Evolutionary conservation across 1,284 basidiomycete species (phyloP), one percentile per base, ranked within the genome.

Genomic region (Irpex sp.): DNA sequence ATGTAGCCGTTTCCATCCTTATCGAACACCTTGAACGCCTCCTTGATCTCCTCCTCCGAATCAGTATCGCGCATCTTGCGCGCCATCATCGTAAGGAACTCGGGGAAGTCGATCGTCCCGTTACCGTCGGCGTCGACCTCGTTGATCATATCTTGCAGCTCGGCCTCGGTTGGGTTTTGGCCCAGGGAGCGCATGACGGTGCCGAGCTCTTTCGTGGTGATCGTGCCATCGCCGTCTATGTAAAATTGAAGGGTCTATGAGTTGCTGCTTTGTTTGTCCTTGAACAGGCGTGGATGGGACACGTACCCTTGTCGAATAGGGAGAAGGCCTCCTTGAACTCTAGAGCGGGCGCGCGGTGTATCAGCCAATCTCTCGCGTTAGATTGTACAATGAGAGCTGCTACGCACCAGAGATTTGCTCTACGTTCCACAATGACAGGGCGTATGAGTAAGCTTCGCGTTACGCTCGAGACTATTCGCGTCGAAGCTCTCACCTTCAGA

Each of bases 151-250:
- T 97, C 95, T 76, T 94, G 91, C 58, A 98, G 85, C 80, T 98
- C 96, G 3, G 92, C 92, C 76, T 98, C 94, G 61, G 95, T 97
- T 1, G 96, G 96, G 80, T 97, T 98, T 81, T 97, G 96, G 19
- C 96, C 96, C 17, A 98, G 84, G 55, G 94, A 96, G 66, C 96
- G 91, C 96, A 98, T 98, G 71, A 98, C 96, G 61, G 93, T 96
- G 65, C 96, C 96, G 71, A 98, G 91, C 81, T 98, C 96, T 74
- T 90, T 90, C 69, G 93, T 93, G 64, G 95, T 97, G 84, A 98
- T 97, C 64, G 94, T 96, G 77, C 96, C 96, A 85, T 98, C 96
- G 71, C 94, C 94, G 73, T 97, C 96, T 95, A 40, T 21, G 31
- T 15, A 47, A 6, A 69, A 69, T 71, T 64, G 70, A 75, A 69